Base-by-base conservation (phyloP, 805 yeast genomes). In the Nakazawaea siamensis region DNA sequence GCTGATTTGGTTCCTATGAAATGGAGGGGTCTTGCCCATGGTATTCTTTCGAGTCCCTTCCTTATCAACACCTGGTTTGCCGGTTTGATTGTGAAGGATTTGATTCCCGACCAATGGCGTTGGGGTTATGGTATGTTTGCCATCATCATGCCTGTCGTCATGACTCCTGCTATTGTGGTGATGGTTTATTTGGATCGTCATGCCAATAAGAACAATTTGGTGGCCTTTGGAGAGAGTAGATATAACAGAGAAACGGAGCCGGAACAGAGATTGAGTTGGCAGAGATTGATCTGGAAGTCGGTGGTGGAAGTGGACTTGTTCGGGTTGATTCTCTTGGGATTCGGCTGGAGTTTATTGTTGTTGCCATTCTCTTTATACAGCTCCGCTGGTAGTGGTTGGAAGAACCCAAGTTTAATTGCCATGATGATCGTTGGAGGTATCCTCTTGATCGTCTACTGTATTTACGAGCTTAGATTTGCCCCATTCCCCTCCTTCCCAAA, bases 1-100 rank as follows among this genome's bases (percentile, higher is more conserved):
- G 76, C 84, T 2, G 94, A 82, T 54, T 64, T 73, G 48, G 77
- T 88, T 7, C 64, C 68, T 42, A 62, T 81, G 48, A 78, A 73
- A 52, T 78, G n/a, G n/a, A n/a, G 87, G 81, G 73, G 92, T 62
- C 64, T 81, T 46, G 62, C 73, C 31, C 70, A 66, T 45, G 72
- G 80, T 24, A 74, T 77, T 44, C 59, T 76, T 25, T 85, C 90
- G 17, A 73, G 84, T 4, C 90, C 90, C 2, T 78, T 70, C 47
- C 71, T 82, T 47, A 76, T 82, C 55, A 82, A 79, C 56, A 77
- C 88, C n/a, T 83, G 92, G 92, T 66, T 80, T 37, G 57, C 77
- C 18, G 90, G 86, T 49, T n/a, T n/a, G n/a, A n/a, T n/a, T n/a
- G n/a, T n/a, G n/a, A n/a, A n/a, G n/a, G 51, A 54, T 21, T 48